A percentile compares a stretch with the other conserved stretches of the same genome.
Evolutionary conservation across 75 land plant species (phyloP).

Genomic region (Selaginella moellendorffii): DNA sequence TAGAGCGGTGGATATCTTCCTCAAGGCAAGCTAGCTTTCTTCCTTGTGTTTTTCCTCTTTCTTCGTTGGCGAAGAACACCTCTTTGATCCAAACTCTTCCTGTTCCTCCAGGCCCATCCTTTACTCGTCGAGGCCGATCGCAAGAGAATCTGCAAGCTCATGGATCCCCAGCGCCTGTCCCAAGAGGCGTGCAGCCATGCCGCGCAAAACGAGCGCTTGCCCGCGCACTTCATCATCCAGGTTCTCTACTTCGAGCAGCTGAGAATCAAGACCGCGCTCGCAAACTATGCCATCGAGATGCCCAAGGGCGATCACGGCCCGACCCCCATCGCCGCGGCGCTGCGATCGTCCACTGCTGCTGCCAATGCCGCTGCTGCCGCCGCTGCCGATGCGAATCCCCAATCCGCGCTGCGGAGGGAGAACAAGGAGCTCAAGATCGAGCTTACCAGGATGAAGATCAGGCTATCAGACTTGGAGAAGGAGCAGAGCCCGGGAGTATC

Average conservation of each 20-base stretch:
- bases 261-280: neutral
- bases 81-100: neutral
- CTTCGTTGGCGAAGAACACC: neutral
- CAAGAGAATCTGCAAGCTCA: slow-evolving; percentile 4
- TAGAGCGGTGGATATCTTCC: slow-evolving; percentile 5
- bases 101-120: neutral
- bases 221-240: neutral
- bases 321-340: too few relatives aligned
- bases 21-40: neutral
- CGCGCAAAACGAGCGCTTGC: slow-evolving; percentile 1
- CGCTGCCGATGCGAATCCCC: neutral
- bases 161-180: neutral
- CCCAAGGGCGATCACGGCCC: too few relatives aligned
- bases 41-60: too few relatives aligned
- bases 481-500: neutral
- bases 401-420: neutral
- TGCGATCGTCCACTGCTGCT: too few relatives aligned
- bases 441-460: neutral
- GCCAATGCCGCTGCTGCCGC: neutral
- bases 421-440: neutral
- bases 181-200: neutral
- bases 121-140: neutral
- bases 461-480: neutral
- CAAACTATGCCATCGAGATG: too few relatives aligned
- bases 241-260: slow-evolving; percentile 5